Evolutionary conservation across 1,139 yeast species (phyloP).

Genomic region (Yamadazyma membranifaciens): DNA sequence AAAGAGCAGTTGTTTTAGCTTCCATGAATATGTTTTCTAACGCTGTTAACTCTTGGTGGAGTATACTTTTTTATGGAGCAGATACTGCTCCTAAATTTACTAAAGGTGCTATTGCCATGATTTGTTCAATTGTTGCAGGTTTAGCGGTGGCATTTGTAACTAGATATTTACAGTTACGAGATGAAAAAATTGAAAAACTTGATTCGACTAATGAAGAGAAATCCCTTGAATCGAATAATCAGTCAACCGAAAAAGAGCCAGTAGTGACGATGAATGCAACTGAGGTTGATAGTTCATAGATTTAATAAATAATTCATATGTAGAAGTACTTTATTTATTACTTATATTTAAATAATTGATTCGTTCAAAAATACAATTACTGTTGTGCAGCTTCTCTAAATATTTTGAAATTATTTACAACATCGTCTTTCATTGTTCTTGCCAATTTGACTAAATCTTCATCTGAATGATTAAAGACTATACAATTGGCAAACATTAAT

Average conservation of each 20-base stretch:
- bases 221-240: slow-evolving; percentile 4
- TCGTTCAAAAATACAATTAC: background rate
- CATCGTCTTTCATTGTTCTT: slow-evolving; percentile 64
- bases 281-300: slow-evolving; percentile 3
- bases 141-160: slow-evolving; percentile 20
- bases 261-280: slow-evolving; percentile 1
- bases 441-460: slow-evolving; percentile 64
- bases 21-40: slow-evolving; percentile 65
- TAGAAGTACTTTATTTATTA: no score
- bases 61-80: slow-evolving; percentile 50
- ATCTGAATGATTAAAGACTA: slow-evolving; percentile 73
- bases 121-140: slow-evolving; percentile 44
- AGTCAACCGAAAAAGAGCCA: background rate
- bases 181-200: slow-evolving; percentile 19
- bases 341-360: background rate
- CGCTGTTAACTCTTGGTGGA: slow-evolving; percentile 67
- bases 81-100: slow-evolving; percentile 48
- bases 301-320: no score
- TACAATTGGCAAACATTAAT: slow-evolving; percentile 80
- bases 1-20: slow-evolving; percentile 56
- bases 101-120: slow-evolving; percentile 56
- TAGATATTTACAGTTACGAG: slow-evolving; percentile 35
- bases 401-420: slow-evolving; percentile 48
- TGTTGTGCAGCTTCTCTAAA: slow-evolving; percentile 33
- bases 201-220: slow-evolving; percentile 9